Evolutionary conservation across 1,284 basidiomycete genomes (phyloP), one percentile per base, ranked within the genome.

Genomic region (Cryptococcus maquisensis): DNA sequence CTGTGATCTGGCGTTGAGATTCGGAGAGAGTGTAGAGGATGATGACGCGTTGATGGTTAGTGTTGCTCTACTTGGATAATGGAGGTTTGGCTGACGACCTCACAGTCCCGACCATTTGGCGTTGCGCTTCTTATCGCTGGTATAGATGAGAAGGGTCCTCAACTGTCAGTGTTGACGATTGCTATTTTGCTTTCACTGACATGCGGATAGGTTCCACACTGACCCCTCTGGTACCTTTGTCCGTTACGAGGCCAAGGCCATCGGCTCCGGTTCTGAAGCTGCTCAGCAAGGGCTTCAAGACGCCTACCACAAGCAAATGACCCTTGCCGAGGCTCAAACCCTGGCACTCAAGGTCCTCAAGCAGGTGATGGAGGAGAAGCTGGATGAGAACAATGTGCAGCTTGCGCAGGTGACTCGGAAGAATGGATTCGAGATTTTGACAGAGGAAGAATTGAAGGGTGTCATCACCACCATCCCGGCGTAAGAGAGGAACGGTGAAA

Each of bases 291-390:
- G 96, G 73, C 81, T 99, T 55, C 95, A 98, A 76, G 93, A 97
- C 77, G 94, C 93, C 78, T 99, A 89, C 86, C 87, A 93, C 77
- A 93, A 88, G 93, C 86, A 88, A 84, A 95, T 98, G 86, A 87
- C 88, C 8, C 80, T 98, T 26, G 79, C 82, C 61, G 93, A 98
- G 74, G 96, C 94, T 1, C 88, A 94, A 65, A 80, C 84, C 35
- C 79, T 98, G 56, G 88, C 90, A 12, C 79, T 98, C 58, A 86
- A 86, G 60, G 90, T 97, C 42, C 79, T 98, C 61, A 98, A 98
- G 80, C 94, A 98, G 79, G 96, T 99, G 47, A 99, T 98, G 96
- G 96, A 99, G 77, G 96, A 98, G 81, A 95, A 95, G 77, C 82
- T 98, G 40, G 92, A 97, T 77, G 90, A 96, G 71, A 90, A 96